These are phyloP conservation scores for Linum tenue DNA, from an alignment of 345 rosid species.

Conservation along the genomic window DNA sequence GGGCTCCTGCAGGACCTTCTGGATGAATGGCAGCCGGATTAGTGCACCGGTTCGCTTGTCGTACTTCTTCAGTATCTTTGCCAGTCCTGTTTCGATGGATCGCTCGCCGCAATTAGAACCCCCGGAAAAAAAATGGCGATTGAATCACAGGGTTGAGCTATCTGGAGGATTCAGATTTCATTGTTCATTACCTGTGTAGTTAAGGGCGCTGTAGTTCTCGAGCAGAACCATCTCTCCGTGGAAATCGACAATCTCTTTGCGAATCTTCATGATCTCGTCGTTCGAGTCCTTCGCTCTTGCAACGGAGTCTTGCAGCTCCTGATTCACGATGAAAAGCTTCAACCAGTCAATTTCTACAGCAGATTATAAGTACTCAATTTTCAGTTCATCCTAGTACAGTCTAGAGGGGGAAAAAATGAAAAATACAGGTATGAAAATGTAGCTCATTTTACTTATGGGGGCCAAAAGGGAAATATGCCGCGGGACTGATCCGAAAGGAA, in stretches of 20 bases:
- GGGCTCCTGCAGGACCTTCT: slow-evolving; percentile 82
- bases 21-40: slow-evolving; percentile 83
- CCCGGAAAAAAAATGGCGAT: neutral
- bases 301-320: slow-evolving; percentile 71
- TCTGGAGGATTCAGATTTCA: too few species aligned
- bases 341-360: neutral
- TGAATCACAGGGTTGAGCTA: neutral
- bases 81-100: slow-evolving; percentile 48
- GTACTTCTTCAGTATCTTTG: slow-evolving; percentile 84
- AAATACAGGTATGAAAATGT: neutral
- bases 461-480: slow-evolving; percentile 10
- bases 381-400: neutral
- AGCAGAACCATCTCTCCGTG: slow-evolving; percentile 96
- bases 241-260: slow-evolving; percentile 80
- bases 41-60: slow-evolving; percentile 93
- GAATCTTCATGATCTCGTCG: slow-evolving; percentile 51
- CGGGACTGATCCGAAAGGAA: slow-evolving; percentile 3
- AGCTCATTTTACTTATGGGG: too few species aligned
- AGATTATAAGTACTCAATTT: neutral
- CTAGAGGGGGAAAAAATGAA: neutral
- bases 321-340: slow-evolving; percentile 1
- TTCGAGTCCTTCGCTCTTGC: slow-evolving; percentile 45
- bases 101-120: neutral
- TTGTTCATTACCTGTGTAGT: slow-evolving; percentile 60
- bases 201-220: slow-evolving; percentile 92